Evolutionary conservation across 2,329 filamentous ascomycete genomes (phyloP).

Genomic region (Aspergillus calidoustus): DNA sequence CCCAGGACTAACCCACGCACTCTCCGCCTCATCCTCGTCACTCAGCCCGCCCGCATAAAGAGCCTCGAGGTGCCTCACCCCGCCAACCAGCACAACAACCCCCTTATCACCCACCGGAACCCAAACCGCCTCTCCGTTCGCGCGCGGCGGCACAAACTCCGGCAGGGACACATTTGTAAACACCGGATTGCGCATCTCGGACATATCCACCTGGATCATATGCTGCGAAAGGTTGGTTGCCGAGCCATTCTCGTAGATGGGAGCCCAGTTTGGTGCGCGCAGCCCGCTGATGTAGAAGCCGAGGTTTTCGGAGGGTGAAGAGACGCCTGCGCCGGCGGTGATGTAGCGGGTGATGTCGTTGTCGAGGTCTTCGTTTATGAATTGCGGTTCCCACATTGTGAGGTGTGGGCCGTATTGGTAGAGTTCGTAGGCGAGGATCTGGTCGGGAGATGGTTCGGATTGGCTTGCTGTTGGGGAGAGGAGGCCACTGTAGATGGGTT

Average conservation of each 20-base stretch:
- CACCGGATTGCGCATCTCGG: conserved; percentile 50
- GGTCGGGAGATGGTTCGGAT: conserved; percentile 1
- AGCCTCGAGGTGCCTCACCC: conserved; percentile 34
- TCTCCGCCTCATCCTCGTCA: conserved; percentile 19
- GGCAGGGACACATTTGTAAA: conserved; percentile 66
- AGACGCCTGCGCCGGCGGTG: conserved; percentile 67
- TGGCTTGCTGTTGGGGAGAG: conserved; percentile 41
- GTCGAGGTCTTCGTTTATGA: conserved; percentile 48
- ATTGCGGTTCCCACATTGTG: conserved; percentile 50
- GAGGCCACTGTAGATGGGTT: conserved; percentile 49
- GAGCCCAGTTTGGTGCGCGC: conserved; percentile 55
- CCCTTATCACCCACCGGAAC: conserved; percentile 45
- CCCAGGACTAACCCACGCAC: conserved; percentile 30
- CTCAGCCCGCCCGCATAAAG: conserved; percentile 19
- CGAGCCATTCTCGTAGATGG: conserved; percentile 48
- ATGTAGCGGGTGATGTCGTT: conserved; percentile 63
- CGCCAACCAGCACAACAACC: conserved; percentile 45
- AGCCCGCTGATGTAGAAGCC: conserved; percentile 74
- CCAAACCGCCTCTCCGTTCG: conserved; percentile 71
- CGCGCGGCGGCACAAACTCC: conserved; percentile 56
- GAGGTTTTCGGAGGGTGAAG: conserved; percentile 70
- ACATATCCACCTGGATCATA: conserved; percentile 67
- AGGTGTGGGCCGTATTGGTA: conserved; percentile 58
- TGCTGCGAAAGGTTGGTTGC: conserved; percentile 54
- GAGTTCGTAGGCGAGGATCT: conserved; percentile 51